A percentile compares a stretch with the other conserved stretches of the same genome.
These are phyloP conservation scores for Scedosporium boydii DNA, from an alignment of 2,329 filamentous ascomycete genomes.

Conservation along the genomic window DNA sequence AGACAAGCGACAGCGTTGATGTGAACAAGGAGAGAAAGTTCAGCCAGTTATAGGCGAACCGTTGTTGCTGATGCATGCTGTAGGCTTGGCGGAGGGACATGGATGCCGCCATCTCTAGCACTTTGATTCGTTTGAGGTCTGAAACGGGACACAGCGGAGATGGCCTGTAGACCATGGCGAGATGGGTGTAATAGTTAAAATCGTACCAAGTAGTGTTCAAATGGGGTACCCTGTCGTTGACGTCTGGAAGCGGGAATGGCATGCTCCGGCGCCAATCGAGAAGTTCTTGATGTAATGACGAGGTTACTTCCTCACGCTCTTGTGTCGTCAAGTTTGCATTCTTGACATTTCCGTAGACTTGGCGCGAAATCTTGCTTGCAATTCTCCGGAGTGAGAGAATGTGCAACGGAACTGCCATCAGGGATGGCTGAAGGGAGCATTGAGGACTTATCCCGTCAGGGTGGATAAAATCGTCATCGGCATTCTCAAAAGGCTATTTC, in stretches of 20 bases:
- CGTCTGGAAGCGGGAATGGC: slow-evolving; percentile 31
- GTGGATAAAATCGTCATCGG: slow-evolving; percentile 24
- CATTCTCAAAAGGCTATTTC: slow-evolving; percentile 24
- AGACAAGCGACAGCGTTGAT: slow-evolving; percentile 30
- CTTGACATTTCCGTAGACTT: slow-evolving; percentile 24
- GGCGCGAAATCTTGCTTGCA: slow-evolving; percentile 27
- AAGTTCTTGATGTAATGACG: slow-evolving; percentile 27
- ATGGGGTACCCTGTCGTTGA: slow-evolving; percentile 29
- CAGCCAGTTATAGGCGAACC: slow-evolving; percentile 32
- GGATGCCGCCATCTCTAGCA: slow-evolving; percentile 26
- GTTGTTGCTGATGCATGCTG: slow-evolving; percentile 25
- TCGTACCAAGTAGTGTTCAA: slow-evolving; percentile 34
- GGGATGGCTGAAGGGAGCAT: slow-evolving; percentile 20
- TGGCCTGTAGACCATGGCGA: slow-evolving; percentile 33
- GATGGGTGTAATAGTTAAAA: slow-evolving; percentile 36
- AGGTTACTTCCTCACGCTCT: slow-evolving; percentile 22
- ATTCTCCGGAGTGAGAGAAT: slow-evolving; percentile 30
- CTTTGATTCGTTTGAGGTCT: slow-evolving; percentile 23
- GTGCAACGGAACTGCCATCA: slow-evolving; percentile 30
- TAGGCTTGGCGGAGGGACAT: slow-evolving; percentile 33
- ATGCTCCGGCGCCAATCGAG: slow-evolving; percentile 33
- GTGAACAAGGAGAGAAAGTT: slow-evolving; percentile 32
- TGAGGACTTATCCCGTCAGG: slow-evolving; percentile 14
- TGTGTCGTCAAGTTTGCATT: slow-evolving; percentile 10
- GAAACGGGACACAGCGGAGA: slow-evolving; percentile 30